Percentiles rank a stretch among this genome's conserved stretches.
Evolutionary conservation across 805 yeast species (phyloP).

Genomic region (Yamadazyma endophytica): DNA sequence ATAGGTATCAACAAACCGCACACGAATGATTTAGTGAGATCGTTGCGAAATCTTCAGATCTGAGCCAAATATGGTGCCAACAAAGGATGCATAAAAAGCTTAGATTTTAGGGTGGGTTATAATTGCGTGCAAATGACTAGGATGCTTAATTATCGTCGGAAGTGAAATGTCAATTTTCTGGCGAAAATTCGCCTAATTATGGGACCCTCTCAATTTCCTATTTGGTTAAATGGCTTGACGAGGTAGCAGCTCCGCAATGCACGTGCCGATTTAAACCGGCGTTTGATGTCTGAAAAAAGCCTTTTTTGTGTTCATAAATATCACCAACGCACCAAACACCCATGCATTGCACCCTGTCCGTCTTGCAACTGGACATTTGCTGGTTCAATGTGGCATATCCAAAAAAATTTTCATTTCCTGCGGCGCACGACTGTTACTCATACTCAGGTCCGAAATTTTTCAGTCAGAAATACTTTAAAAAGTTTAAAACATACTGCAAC

Average conservation of each 20-base stretch:
- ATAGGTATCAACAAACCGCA: neutral
- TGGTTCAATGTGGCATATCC: neutral
- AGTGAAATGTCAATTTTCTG: no score
- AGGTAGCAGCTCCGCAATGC: neutral
- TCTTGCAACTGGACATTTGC: neutral
- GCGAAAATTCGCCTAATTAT: no score
- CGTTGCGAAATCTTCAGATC: neutral
- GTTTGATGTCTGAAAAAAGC: no score
- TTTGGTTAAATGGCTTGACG: no score
- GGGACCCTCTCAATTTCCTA: no score
- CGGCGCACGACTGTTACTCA: neutral
- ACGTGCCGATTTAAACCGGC: neutral
- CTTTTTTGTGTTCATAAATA: neutral
- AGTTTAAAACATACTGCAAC: neutral
- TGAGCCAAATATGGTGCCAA: no score
- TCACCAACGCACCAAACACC: neutral
- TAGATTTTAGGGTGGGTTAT: neutral
- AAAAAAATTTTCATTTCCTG: neutral
- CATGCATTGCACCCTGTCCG: slow-evolving; percentile 1
- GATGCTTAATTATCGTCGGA: no score
- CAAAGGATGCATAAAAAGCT: neutral
- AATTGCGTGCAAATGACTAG: slow-evolving; percentile 1
- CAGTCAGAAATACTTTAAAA: neutral
- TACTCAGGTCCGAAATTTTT: neutral
- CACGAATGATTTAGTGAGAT: neutral